Percentiles rank a stretch among this genome's conserved stretches.
Conservation (phyloP, 2,329 filamentous ascomycete genomes). For the Penicillium frequentans region DNA sequence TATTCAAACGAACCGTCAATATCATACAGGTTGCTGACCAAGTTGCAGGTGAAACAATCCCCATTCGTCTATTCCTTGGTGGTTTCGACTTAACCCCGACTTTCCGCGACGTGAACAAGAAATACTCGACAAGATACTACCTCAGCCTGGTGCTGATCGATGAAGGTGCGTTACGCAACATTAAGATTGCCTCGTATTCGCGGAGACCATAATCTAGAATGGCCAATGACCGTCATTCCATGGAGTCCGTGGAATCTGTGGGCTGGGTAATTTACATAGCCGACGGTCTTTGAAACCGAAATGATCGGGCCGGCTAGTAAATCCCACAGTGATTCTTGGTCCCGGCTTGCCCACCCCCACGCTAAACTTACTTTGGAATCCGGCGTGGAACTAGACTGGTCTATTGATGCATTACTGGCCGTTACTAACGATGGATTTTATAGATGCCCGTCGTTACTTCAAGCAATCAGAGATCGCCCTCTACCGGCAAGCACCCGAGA, state of each 20-base stretch:
- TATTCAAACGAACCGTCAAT: not conserved
- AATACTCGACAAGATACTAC: constrained; percentile 98
- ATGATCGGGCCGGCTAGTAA: constrained; percentile 23
- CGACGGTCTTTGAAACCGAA: constrained; percentile 37
- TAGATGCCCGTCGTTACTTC: constrained; percentile 94
- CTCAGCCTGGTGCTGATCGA: constrained; percentile 93
- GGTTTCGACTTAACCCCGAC: constrained; percentile 97
- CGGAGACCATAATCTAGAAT: not conserved
- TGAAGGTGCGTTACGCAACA: constrained; percentile 62
- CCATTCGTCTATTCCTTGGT: constrained; percentile 92
- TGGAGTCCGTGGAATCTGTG: not conserved
- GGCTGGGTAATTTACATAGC: constrained; percentile 24
- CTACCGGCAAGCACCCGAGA: constrained; percentile 69
- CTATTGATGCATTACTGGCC: not conserved
- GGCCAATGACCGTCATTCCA: constrained; percentile 4
- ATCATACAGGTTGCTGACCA: constrained; percentile 20
- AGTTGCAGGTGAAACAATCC: constrained; percentile 75
- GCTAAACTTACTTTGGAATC: constrained; percentile 25
- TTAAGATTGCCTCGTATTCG: not conserved
- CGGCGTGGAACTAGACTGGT: constrained; percentile 16
- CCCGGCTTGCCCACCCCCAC: constrained; percentile 30
- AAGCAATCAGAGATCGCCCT: constrained; percentile 99
- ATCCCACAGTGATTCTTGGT: constrained; percentile 15
- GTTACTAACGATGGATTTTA: constrained; percentile 16
- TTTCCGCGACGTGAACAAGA: constrained; percentile 99